A percentile compares a stretch with the other conserved stretches of the same genome.
phyloP scores from a whole-genome alignment of 2,329 filamentous ascomycete species.

The Fusarium humuli region DNA sequence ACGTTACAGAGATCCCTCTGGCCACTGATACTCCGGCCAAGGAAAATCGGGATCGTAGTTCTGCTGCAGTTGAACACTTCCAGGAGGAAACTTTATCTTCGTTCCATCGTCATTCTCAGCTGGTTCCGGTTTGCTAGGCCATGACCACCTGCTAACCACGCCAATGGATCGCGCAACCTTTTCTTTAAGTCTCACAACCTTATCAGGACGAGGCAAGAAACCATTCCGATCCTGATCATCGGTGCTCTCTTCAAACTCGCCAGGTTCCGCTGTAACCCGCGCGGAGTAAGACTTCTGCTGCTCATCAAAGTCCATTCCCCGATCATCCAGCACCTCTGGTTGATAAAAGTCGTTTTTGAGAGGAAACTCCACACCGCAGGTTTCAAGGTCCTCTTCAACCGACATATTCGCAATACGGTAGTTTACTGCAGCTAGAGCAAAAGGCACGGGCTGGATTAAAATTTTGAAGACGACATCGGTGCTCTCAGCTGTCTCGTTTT shows the following conservation, averaged over 20 bases:
- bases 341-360: constrained; percentile 13
- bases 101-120: background rate
- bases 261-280: background rate
- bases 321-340: background rate
- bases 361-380: background rate
- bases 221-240: background rate
- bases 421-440: background rate
- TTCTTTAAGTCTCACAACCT: constrained; percentile 3
- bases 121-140: background rate
- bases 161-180: background rate
- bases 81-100: background rate
- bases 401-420: constrained; percentile 1
- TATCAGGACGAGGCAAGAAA: background rate
- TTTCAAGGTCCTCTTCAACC: background rate
- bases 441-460: background rate
- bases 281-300: background rate
- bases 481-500: background rate
- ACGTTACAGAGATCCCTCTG: background rate
- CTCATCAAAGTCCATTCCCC: background rate
- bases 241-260: constrained; percentile 1
- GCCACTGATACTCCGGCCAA: background rate
- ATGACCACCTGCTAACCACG: background rate
- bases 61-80: constrained; percentile 4
- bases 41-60: background rate
- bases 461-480: constrained; percentile 9